Evolutionary conservation across 2,329 filamentous ascomycete species (phyloP), one percentile per base, ranked within the genome.

Genomic region (Leptoxyphium fumago): DNA sequence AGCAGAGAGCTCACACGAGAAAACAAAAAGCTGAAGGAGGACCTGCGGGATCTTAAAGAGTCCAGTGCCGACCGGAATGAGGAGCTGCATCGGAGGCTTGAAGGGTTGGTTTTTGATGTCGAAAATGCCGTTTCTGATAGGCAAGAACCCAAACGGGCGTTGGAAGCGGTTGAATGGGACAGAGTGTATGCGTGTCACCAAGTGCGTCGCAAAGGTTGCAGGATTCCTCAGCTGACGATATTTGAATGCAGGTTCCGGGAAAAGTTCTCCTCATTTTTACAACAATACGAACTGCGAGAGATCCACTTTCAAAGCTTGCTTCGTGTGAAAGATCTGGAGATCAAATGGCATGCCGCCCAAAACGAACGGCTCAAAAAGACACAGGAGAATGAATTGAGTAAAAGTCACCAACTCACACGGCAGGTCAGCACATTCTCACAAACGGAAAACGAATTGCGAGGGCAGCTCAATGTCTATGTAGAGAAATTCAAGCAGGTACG

Each of bases 401-500:
- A 87, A 55, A 84, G 85, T 46, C 80, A 87, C 49, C 84, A 89
- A 51, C 73, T 98, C 43, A 94, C 91, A 54, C 74, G 79, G 30
- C 91, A 98, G 65, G 87, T 96, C 18, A 85, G 88, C 52, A 93
- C 87, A 2, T 95, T 96, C 62, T 91, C 87, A 30, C 91, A 94
- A 64, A 96, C 89, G 9, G 91, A 98, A 66, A 82, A 84, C 13
- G 89, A 96, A 64, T 73, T 98, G 44, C 74, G 91, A 47, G 93
- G 85, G 56, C 91, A 98, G 65, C 78, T 98, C 55, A 96, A 95
- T 62, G 89, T 95, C 55, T 98, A 98, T 57, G 89, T 95, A 21
- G 91, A 98, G 62, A 98, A 96, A 68, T 96, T 96, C 68, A 96
- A 96, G 71, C 91, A 98, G 84, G 89, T 94, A 77, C 51, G 59